These are phyloP conservation scores for Pythium phragmiticola DNA, from an alignment of 352 stramenopile species.

Conservation along the genomic window DNA sequence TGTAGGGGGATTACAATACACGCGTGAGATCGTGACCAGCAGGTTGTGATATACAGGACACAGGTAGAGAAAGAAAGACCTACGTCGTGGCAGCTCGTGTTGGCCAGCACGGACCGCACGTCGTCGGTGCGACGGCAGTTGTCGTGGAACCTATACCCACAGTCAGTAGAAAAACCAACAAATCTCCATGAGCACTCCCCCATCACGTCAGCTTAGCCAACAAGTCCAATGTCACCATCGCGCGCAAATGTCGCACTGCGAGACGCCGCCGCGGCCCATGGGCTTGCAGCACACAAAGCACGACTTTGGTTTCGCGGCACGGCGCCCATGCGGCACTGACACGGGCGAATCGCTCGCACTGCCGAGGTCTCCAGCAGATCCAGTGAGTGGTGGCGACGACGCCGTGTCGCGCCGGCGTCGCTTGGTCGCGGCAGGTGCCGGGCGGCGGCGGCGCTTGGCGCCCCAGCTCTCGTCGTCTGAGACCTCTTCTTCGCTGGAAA, in stretches of 20 bases:
- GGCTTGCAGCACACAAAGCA: conserved; percentile 67
- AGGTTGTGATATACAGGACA: not conserved
- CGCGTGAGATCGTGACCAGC: too few relatives aligned
- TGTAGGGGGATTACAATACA: not conserved
- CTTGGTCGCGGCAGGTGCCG: not conserved
- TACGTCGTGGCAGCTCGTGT: conserved; percentile 75
- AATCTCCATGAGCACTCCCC: not conserved
- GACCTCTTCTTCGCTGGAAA: conserved; percentile 60
- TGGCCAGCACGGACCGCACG: conserved; percentile 56
- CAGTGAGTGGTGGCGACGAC: not conserved
- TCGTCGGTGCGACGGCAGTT: conserved; percentile 22
- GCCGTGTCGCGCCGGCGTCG: conserved; percentile 1
- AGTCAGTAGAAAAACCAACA: not conserved
- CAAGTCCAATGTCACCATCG: conserved; percentile 36
- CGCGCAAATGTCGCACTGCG: conserved; percentile 74
- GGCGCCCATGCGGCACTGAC: not conserved
- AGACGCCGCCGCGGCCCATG: conserved; percentile 43
- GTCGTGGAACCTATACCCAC: conserved; percentile 25
- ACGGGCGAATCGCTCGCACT: not conserved
- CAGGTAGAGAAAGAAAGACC: not conserved
- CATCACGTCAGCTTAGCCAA: not conserved
- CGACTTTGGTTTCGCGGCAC: conserved; percentile 11
- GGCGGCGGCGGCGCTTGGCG: conserved; percentile 5
- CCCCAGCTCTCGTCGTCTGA: conserved; percentile 48
- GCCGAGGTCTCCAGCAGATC: not conserved